A percentile compares a stretch with the other conserved stretches of the same genome.
Evolutionary conservation across 1,284 basidiomycete genomes (phyloP).

Genomic region (Austroboletus novae-zelandiae): DNA sequence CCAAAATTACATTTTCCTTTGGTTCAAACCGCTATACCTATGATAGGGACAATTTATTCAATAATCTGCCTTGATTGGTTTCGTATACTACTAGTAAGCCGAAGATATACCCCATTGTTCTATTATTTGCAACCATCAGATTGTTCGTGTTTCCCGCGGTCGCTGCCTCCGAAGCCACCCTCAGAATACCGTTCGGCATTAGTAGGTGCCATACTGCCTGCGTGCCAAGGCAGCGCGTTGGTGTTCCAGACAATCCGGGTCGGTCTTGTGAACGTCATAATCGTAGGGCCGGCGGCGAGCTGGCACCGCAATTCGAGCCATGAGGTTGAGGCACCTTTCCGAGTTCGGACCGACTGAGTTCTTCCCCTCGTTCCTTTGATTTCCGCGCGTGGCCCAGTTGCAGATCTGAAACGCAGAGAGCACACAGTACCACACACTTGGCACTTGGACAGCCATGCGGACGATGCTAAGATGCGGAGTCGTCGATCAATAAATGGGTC

Average conservation of each 20-base stretch:
- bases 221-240: constrained; percentile 3
- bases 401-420: constrained; percentile 3
- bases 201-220: not conserved
- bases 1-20: no score
- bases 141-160: constrained; percentile 42
- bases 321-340: constrained; percentile 12
- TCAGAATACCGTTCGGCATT: constrained; percentile 36
- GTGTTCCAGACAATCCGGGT: constrained; percentile 7
- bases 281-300: not conserved
- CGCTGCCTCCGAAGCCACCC: constrained; percentile 48
- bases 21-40: no score
- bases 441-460: constrained; percentile 15
- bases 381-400: constrained; percentile 3
- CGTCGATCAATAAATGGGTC: not conserved
- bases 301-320: not conserved
- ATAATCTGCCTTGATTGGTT: not conserved
- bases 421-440: not conserved
- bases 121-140: constrained; percentile 16
- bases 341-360: not conserved
- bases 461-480: no score
- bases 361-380: constrained; percentile 25
- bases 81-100: not conserved
- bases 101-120: no score
- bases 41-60: no score
- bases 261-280: not conserved